Conservation (phyloP, 202 grass and related monocot species). For the Brachypodium distachyon region DNA sequence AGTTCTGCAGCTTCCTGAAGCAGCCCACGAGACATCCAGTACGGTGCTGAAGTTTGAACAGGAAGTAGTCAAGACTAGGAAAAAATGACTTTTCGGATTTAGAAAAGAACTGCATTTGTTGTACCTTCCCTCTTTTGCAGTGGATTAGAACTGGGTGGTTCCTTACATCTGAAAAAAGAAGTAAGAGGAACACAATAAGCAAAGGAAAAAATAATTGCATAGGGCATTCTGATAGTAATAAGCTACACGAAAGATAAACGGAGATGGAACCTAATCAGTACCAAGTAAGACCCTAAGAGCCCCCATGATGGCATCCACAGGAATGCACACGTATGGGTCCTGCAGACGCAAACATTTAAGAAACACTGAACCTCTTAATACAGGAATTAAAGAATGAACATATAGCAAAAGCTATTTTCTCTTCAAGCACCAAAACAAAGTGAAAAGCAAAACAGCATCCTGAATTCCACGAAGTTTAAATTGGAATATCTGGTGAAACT, state of each 20-base stretch:
- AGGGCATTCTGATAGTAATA: background rate
- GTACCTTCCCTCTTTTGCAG: constrained; percentile 75
- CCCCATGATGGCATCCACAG: constrained; percentile 50
- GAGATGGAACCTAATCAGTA: constrained; percentile 33
- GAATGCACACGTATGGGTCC: constrained; percentile 45
- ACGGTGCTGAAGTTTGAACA: constrained; percentile 35
- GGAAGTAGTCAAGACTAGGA: background rate
- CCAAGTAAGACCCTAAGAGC: constrained; percentile 75
- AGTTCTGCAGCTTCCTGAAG: constrained; percentile 56
- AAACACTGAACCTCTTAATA: background rate
- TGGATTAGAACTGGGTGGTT: constrained; percentile 74
- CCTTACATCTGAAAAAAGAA: constrained; percentile 46
- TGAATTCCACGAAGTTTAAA: background rate
- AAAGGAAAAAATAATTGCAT: background rate
- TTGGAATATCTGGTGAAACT: background rate
- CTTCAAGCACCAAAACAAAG: background rate
- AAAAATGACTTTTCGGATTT: background rate
- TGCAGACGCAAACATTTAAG: constrained; percentile 33
- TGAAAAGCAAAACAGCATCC: background rate
- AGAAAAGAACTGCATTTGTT: background rate
- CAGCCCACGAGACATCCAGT: constrained; percentile 57
- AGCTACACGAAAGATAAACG: background rate
- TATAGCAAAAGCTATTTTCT: background rate
- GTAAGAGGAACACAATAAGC: background rate
- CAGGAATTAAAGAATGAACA: background rate